Conservation (phyloP, 1,284 basidiomycete species). For the Fistulinella staudtii region DNA sequence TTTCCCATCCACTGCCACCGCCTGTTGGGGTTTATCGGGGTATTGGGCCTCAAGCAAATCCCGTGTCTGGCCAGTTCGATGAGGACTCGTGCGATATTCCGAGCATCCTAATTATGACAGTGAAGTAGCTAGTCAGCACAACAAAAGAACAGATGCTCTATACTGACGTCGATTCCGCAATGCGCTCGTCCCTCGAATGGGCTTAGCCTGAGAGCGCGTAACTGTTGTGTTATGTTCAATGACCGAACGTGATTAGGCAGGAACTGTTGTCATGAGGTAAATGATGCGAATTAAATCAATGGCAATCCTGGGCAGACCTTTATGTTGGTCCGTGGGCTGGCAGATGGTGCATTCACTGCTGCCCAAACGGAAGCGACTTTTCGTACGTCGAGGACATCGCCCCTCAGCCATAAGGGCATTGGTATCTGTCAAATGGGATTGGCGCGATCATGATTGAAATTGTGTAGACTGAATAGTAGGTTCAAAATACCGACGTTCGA, state of each 20-base stretch:
- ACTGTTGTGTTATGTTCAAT: slow-evolving; percentile 62
- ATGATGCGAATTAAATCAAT: too few relatives aligned
- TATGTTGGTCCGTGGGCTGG: slow-evolving; percentile 24
- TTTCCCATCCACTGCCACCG: slow-evolving; percentile 84
- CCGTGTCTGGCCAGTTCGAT: slow-evolving; percentile 67
- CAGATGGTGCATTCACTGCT: slow-evolving; percentile 18
- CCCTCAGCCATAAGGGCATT: slow-evolving; percentile 66
- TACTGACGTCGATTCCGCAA: slow-evolving; percentile 82
- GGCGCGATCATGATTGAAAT: slow-evolving; percentile 19
- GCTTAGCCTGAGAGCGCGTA: slow-evolving; percentile 53
- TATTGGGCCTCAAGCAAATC: slow-evolving; percentile 69
- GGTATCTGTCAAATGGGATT: slow-evolving; percentile 44
- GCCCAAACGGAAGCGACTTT: slow-evolving; percentile 50
- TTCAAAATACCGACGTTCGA: slow-evolving; percentile 53
- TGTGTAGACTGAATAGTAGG: slow-evolving; percentile 34
- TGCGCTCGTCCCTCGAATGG: slow-evolving; percentile 81
- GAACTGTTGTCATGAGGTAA: slow-evolving; percentile 17
- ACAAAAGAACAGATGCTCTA: slow-evolving; percentile 13
- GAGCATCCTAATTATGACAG: slow-evolving; percentile 61
- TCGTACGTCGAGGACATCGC: slow-evolving; percentile 68
- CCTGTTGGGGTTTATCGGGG: slow-evolving; percentile 58
- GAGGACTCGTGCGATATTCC: slow-evolving; percentile 79
- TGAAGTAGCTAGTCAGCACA: slow-evolving; percentile 11
- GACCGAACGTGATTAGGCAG: slow-evolving; percentile 28
- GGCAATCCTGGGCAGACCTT: too few relatives aligned